phyloP scores from a whole-genome alignment of 257 asterid species.

The Rehmannia glutinosa region DNA sequence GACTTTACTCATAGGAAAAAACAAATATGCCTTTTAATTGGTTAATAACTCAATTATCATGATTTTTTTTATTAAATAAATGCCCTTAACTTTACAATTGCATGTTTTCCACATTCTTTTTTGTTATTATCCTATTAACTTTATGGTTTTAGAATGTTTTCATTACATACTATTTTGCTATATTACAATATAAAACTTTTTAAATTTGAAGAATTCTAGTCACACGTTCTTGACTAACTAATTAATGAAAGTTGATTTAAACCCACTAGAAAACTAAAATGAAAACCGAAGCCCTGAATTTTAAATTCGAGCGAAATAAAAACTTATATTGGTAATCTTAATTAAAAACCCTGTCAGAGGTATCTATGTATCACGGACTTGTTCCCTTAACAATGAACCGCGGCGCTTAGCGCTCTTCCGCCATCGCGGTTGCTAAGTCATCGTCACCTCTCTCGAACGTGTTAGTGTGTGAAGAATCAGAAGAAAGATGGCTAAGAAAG shows the following conservation, averaged over 20 bases:
- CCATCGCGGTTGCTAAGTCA: too few relatives aligned
- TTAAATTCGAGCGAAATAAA: too few relatives aligned
- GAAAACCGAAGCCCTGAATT: neutral
- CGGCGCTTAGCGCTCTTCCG: too few relatives aligned
- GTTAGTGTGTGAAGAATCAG: too few relatives aligned
- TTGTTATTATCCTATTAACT: neutral
- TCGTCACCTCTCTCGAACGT: too few relatives aligned
- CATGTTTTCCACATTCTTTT: neutral
- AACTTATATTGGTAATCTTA: too few relatives aligned
- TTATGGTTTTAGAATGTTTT: neutral
- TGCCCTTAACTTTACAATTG: neutral
- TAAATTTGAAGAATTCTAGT: neutral
- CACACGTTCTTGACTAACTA: neutral
- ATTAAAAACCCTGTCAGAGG: too few relatives aligned
- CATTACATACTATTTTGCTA: too few relatives aligned
- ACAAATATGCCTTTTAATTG: neutral
- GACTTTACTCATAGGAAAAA: constrained; percentile 6
- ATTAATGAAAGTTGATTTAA: neutral
- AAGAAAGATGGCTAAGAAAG: too few relatives aligned
- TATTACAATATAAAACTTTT: too few relatives aligned
- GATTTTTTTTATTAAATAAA: neutral
- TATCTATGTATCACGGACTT: too few relatives aligned
- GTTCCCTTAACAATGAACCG: too few relatives aligned
- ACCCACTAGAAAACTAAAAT: neutral
- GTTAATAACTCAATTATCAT: neutral